Conservation (phyloP, 2,329 filamentous ascomycete species). For the Dothistroma pini region DNA sequence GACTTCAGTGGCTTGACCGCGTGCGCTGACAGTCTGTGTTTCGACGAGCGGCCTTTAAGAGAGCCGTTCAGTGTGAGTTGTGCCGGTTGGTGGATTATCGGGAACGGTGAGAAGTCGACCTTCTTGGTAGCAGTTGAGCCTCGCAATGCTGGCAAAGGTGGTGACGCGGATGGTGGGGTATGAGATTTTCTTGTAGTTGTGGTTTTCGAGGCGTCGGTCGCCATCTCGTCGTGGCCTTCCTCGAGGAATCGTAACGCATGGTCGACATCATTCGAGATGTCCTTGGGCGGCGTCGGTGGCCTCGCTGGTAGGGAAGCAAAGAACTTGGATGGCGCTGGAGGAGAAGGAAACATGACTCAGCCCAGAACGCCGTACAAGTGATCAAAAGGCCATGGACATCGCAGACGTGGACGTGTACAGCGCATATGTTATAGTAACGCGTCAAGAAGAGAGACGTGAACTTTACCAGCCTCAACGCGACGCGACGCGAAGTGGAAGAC, state of each 20-base stretch:
- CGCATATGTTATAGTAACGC: background rate
- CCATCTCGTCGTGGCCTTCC: constrained; percentile 31
- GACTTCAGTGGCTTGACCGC: constrained; percentile 60
- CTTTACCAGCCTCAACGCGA: too few species aligned
- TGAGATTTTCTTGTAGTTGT: constrained; percentile 7
- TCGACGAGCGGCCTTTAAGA: constrained; percentile 36
- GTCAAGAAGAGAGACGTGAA: background rate
- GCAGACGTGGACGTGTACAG: background rate
- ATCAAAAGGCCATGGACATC: constrained; percentile 1
- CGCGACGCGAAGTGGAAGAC: background rate
- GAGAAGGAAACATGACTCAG: constrained; percentile 22
- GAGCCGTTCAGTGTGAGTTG: constrained; percentile 34
- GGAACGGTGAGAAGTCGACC: constrained; percentile 61
- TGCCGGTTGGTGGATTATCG: constrained; percentile 45
- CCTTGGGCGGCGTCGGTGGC: constrained; percentile 56
- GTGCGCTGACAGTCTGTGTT: constrained; percentile 42
- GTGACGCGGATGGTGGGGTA: constrained; percentile 18
- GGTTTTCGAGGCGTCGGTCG: background rate
- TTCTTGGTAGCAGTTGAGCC: constrained; percentile 46
- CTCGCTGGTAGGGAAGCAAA: constrained; percentile 49
- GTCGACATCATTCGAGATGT: constrained; percentile 39
- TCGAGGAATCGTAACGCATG: constrained; percentile 38
- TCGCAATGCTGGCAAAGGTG: constrained; percentile 35
- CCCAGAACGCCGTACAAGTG: constrained; percentile 7
- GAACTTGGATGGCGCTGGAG: constrained; percentile 24